Evolutionary conservation across 768 basidiomycete genomes (phyloP), one percentile per base, ranked within the genome.

Genomic region (Cantharellus cinnabarinus): DNA sequence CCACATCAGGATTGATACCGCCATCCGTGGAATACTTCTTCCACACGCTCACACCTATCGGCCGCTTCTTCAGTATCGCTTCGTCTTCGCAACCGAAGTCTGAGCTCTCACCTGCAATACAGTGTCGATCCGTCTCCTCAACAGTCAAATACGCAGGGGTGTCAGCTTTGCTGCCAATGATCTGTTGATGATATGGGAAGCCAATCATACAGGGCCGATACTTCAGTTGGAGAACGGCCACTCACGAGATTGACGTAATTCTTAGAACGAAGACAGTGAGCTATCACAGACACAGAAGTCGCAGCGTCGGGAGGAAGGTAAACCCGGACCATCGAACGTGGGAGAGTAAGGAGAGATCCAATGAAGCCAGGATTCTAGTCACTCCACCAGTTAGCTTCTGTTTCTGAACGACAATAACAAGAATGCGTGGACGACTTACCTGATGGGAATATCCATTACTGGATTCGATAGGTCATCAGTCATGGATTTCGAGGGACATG

Each of bases 261-360:
- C 73, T 85, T 88, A 34, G 86, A 80, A 56, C 82, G 71, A 66
- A 93, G 68, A 65, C 86, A 89, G 68, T 93, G 90, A 2, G 83
- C 78, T 59, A 93, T 76, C 34, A 87, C 89, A 41, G 82, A 84
- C 62, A 91, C 71, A 71, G 84, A 81, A 65, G 84, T 84, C 68
- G 93, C 91, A 7, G 86, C 85, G 65, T 94, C 90, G n/a, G 90
- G 86, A 0, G 89, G 86, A 34, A 90, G 74, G 67, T 89, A 90
- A 3, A 89, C 84, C 2, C 88, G 77, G 0, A 82, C 82, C 60
- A 80, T 73, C 42, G 69, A 70, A 10, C 82, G 74, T 64, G 90
- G 89, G 62, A 93, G 71, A 64, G 81, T 79, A 60, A 93, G 76
- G n/a, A 95, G 77, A 0, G 85, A 83, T 29, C 85, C 83, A 64